These are phyloP conservation scores for Schizophyllum commune DNA, from an alignment of 1,284 basidiomycete species.

Conservation along the genomic window DNA sequence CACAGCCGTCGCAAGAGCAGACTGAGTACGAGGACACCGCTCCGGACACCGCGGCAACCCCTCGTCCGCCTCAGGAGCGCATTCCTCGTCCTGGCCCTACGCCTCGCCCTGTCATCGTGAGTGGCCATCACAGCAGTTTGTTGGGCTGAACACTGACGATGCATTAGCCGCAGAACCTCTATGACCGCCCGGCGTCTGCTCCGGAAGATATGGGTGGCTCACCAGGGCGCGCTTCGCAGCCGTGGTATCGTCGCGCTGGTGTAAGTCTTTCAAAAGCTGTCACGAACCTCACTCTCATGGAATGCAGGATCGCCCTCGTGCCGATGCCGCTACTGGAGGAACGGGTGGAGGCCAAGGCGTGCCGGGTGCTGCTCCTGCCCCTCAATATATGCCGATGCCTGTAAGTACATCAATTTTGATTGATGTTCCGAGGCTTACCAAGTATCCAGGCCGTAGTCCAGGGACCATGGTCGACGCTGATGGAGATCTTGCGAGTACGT, in stretches of 20 bases:
- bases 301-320: background rate
- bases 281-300: background rate
- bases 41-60: background rate
- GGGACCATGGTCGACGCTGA: conserved; percentile 41
- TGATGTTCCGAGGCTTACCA: conserved; percentile 5
- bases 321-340: background rate
- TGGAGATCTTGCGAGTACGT: conserved; percentile 58
- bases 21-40: background rate
- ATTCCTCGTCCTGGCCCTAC: background rate
- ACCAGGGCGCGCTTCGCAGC: background rate
- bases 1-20: background rate
- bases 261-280: background rate
- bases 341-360: background rate
- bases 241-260: conserved; percentile 8
- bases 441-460: conserved; percentile 43
- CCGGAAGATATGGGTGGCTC: conserved; percentile 8
- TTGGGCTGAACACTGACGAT: background rate
- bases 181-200: conserved; percentile 13
- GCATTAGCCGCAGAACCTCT: background rate
- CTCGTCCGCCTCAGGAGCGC: background rate
- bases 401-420: conserved; percentile 25
- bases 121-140: background rate
- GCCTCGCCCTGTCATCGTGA: conserved; percentile 2
- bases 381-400: conserved; percentile 30
- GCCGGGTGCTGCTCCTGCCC: conserved; percentile 2